Evolutionary conservation across 768 basidiomycete genomes (phyloP).

Genomic region (Galerina sulciceps): DNA sequence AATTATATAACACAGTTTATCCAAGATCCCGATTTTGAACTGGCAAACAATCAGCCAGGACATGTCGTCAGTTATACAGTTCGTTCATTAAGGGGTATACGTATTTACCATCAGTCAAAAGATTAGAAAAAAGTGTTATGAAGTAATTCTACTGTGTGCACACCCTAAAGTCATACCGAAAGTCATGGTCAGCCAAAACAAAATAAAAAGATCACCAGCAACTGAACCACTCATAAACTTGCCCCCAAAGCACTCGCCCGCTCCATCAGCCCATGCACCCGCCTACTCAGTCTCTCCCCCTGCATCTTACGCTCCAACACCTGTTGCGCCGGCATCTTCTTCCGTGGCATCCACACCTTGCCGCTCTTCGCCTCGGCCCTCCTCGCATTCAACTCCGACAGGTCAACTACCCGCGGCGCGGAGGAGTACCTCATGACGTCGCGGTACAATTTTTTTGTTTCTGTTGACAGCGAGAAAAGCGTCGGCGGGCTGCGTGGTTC

Average conservation of each 20-base stretch:
- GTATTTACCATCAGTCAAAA: no score
- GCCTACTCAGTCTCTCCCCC: constrained; percentile 69
- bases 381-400: constrained; percentile 63
- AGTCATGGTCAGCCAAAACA: not conserved
- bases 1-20: no score
- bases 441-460: constrained; percentile 86
- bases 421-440: constrained; percentile 88
- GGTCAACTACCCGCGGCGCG: constrained; percentile 83
- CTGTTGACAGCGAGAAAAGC: constrained; percentile 71
- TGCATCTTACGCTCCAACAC: constrained; percentile 77
- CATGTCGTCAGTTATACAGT: no score
- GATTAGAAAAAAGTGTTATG: no score
- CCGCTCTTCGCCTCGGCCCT: constrained; percentile 52
- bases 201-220: not conserved
- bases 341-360: constrained; percentile 79
- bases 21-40: no score
- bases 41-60: no score
- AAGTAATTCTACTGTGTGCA: not conserved
- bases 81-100: no score
- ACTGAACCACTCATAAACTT: constrained; percentile 16
- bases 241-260: constrained; percentile 54
- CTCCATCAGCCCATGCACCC: constrained; percentile 74
- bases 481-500: constrained; percentile 48
- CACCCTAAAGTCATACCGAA: not conserved
- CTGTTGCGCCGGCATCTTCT: constrained; percentile 82